Evolutionary conservation across 1,284 basidiomycete species (phyloP).

Genomic region (Bothia castanella): DNA sequence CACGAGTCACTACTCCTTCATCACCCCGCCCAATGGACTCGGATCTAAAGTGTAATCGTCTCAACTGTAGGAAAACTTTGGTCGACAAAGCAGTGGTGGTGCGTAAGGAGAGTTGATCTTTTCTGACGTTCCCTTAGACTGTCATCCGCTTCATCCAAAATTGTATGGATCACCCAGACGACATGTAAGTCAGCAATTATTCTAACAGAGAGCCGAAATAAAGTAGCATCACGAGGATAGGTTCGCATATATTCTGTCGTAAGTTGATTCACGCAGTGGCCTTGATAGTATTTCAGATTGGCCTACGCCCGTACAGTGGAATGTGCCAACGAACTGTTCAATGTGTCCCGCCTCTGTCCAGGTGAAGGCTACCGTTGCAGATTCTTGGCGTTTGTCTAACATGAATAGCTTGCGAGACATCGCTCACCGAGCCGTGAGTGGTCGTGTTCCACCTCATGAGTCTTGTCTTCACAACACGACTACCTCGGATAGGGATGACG

Average conservation of each 20-base stretch:
- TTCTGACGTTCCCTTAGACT: constrained; percentile 19
- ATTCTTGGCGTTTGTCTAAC: constrained; percentile 11
- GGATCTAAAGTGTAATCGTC: constrained; percentile 68
- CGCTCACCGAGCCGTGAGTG: constrained; percentile 69
- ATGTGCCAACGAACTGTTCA: constrained; percentile 81
- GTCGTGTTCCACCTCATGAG: constrained; percentile 1
- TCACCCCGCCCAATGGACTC: constrained; percentile 36
- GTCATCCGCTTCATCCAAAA: constrained; percentile 1
- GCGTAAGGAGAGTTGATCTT: constrained; percentile 35
- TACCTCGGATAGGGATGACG: constrained; percentile 61
- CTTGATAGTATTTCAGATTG: neutral
- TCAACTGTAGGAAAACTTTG: constrained; percentile 63
- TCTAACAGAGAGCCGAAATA: constrained; percentile 18
- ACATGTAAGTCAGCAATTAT: constrained; percentile 43
- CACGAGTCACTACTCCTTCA: too few species aligned
- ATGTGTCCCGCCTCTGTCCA: constrained; percentile 69
- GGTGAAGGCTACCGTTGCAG: constrained; percentile 39
- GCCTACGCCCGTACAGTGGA: constrained; percentile 49
- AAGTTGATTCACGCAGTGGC: constrained; percentile 25
- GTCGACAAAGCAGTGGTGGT: constrained; percentile 80
- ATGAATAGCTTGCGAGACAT: constrained; percentile 68
- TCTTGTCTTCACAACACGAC: constrained; percentile 2
- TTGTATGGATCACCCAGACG: constrained; percentile 27
- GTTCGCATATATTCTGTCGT: constrained; percentile 84
- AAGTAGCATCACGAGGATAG: constrained; percentile 28